A percentile compares a stretch with the other conserved stretches of the same genome.
These are phyloP conservation scores for Epichloe typhina DNA, from an alignment of 2,329 filamentous ascomycete species.

Conservation along the genomic window DNA sequence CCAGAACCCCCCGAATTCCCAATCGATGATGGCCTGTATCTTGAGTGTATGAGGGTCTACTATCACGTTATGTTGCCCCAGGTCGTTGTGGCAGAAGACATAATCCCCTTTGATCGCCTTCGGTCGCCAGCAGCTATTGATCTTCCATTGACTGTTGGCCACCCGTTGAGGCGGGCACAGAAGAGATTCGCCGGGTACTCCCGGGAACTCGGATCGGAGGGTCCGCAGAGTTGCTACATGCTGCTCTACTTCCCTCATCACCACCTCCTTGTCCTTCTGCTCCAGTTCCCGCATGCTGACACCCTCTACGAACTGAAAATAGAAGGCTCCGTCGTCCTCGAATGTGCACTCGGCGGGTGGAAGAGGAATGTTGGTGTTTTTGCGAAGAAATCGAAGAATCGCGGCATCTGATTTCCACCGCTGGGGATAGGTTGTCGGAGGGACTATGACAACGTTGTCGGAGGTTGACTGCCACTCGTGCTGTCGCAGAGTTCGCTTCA, in stretches of 20 bases:
- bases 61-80: constrained; percentile 8
- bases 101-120: constrained; percentile 4
- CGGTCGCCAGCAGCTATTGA: constrained; percentile 6
- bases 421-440: background rate
- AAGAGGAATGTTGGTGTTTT: constrained; percentile 6
- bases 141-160: constrained; percentile 3
- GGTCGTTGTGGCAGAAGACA: constrained; percentile 8
- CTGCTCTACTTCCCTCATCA: background rate
- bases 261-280: constrained; percentile 2
- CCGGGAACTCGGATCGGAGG: constrained; percentile 5
- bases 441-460: background rate
- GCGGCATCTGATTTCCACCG: constrained; percentile 2
- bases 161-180: constrained; percentile 7
- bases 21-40: constrained; percentile 20
- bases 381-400: background rate
- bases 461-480: constrained; percentile 1
- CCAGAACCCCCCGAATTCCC: constrained; percentile 24
- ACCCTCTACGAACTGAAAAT: constrained; percentile 2
- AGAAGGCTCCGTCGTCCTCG: constrained; percentile 8
- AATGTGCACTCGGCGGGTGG: constrained; percentile 2
- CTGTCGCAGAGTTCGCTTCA: constrained; percentile 1
- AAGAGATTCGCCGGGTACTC: constrained; percentile 6
- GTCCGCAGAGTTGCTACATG: background rate
- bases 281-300: constrained; percentile 3
- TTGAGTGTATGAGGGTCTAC: constrained; percentile 13